A percentile compares a stretch with the other conserved stretches of the same genome.
Evolutionary conservation across 805 yeast species (phyloP).

Genomic region (Saitoella complicata): DNA sequence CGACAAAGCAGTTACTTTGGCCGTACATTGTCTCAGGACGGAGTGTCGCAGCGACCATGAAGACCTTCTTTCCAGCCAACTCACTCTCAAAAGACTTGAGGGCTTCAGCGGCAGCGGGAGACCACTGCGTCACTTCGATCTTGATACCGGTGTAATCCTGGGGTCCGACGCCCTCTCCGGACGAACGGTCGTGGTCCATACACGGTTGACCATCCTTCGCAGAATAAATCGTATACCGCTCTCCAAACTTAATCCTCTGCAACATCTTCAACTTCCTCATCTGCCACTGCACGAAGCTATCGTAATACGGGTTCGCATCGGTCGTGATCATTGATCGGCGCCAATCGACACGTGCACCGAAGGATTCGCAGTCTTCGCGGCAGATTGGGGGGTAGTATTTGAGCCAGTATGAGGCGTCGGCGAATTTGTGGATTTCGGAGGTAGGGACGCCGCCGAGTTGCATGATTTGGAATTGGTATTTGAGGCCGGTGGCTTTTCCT

Average conservation of each 20-base stretch:
- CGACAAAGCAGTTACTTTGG: constrained; percentile 94
- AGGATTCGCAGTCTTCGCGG: constrained; percentile 54
- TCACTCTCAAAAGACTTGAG: constrained; percentile 29
- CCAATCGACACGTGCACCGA: constrained; percentile 97
- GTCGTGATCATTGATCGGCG: constrained; percentile 92
- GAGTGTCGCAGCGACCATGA: constrained; percentile 86
- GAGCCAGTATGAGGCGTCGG: constrained; percentile 87
- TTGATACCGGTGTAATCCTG: constrained; percentile 93
- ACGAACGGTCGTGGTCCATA: constrained; percentile 95
- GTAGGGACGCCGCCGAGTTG: constrained; percentile 75
- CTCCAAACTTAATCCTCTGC: constrained; percentile 93
- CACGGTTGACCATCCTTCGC: constrained; percentile 98
- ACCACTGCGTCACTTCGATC: constrained; percentile 50
- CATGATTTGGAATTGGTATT: constrained; percentile 94
- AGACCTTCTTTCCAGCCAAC: constrained; percentile 43
- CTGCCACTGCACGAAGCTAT: constrained; percentile 92
- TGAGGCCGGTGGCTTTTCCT: constrained; percentile 86
- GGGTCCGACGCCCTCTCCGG: constrained; percentile 94
- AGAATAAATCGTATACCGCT: constrained; percentile 92
- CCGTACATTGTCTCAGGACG: constrained; percentile 99
- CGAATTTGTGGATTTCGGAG: constrained; percentile 72
- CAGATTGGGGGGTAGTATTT: constrained; percentile 81
- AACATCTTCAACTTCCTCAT: constrained; percentile 69
- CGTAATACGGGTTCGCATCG: constrained; percentile 87
- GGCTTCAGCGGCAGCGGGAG: constrained; percentile 34